A percentile compares a stretch with the other conserved stretches of the same genome.
Evolutionary conservation across 192 early-diverging fungal genomes (phyloP).

Genomic region (Paraglomus brasilianum): DNA sequence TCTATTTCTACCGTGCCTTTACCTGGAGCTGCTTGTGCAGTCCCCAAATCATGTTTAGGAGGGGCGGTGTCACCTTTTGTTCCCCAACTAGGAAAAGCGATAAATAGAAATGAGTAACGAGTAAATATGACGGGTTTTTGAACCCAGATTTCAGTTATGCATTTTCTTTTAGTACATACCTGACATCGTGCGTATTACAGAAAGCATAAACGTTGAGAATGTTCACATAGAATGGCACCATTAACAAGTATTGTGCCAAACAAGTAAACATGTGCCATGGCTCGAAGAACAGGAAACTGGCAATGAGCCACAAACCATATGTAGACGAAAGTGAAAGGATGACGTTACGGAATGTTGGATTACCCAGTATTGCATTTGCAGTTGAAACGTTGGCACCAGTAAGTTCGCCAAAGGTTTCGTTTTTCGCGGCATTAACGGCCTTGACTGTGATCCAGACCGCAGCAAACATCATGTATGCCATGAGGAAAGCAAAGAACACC

Average conservation of each 20-base stretch:
- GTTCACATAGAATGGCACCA: conserved; percentile 77
- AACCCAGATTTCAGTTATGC: neutral
- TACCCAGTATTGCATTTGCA: conserved; percentile 58
- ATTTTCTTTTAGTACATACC: neutral
- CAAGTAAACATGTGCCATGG: conserved; percentile 80
- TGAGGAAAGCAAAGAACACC: conserved; percentile 82
- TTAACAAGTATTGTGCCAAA: conserved; percentile 69
- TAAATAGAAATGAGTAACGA: neutral
- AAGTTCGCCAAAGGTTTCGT: conserved; percentile 54
- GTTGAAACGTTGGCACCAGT: conserved; percentile 53
- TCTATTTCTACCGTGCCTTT: conserved; percentile 67
- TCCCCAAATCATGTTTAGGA: conserved; percentile 66
- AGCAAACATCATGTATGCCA: conserved; percentile 84
- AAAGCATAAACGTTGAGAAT: conserved; percentile 78
- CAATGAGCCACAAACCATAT: conserved; percentile 65
- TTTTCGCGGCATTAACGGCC: no score
- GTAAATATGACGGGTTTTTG: neutral
- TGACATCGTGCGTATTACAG: conserved; percentile 55
- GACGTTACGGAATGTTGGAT: conserved; percentile 64
- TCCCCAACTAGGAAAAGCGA: conserved; percentile 62
- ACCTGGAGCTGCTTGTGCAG: conserved; percentile 72
- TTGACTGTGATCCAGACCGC: conserved; percentile 53
- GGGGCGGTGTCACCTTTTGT: conserved; percentile 84
- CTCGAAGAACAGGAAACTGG: conserved; percentile 65
- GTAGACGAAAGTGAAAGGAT: conserved; percentile 68